A percentile compares a stretch with the other conserved stretches of the same genome.
These are phyloP conservation scores for Termitomyces sp. DNA, from an alignment of 768 basidiomycete genomes.

Conservation along the genomic window DNA sequence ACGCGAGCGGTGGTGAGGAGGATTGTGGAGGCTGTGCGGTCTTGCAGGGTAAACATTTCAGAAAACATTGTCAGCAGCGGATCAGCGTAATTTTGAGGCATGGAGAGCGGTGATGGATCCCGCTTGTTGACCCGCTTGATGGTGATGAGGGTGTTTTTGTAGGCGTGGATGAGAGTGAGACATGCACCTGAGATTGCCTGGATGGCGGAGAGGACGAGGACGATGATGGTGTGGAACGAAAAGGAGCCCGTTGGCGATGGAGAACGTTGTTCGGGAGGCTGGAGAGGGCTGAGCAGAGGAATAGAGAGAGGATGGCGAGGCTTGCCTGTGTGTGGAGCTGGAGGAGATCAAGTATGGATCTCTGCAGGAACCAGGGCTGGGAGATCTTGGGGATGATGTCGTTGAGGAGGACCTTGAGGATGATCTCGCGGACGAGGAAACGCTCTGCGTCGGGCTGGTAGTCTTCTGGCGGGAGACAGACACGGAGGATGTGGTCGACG, in stretches of 20 bases:
- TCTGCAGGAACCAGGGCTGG: constrained; percentile 90
- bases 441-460: constrained; percentile 75
- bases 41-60: constrained; percentile 41
- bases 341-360: constrained; percentile 58
- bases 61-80: constrained; percentile 40
- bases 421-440: constrained; percentile 77
- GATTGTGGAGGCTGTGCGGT: constrained; percentile 43
- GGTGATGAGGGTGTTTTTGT: constrained; percentile 58
- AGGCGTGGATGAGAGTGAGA: constrained; percentile 61
- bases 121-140: constrained; percentile 59
- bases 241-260: constrained; percentile 21
- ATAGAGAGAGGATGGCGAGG: constrained; percentile 2
- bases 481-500: constrained; percentile 69
- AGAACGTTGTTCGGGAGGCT: constrained; percentile 19
- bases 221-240: constrained; percentile 44
- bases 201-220: constrained; percentile 69
- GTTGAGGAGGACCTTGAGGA: constrained; percentile 71
- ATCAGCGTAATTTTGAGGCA: constrained; percentile 30
- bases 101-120: constrained; percentile 10
- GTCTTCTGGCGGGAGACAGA: constrained; percentile 73
- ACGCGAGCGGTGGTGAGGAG: constrained; percentile 42
- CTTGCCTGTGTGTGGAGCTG: constrained; percentile 35
- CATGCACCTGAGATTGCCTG: constrained; percentile 67
- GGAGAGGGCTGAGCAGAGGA: constrained; percentile 1
- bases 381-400: constrained; percentile 64